phyloP scores from a whole-genome alignment of 2,329 filamentous ascomycete species.

The Sporothrix sp. region DNA sequence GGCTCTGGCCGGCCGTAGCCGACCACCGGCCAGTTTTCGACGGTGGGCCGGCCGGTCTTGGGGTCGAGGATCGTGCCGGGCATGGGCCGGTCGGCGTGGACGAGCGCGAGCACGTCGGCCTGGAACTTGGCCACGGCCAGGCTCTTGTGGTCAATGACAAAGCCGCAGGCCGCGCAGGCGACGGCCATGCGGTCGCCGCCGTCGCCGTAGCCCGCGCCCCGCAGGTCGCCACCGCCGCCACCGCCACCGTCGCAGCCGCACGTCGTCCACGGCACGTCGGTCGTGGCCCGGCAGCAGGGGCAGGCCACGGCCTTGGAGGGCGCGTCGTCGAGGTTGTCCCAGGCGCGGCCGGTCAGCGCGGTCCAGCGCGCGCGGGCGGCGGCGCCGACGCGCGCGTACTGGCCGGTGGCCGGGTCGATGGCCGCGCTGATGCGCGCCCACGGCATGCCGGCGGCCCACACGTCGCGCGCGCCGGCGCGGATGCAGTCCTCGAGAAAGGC shows the following conservation, averaged over 20 bases:
- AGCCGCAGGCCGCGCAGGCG: conserved; percentile 42
- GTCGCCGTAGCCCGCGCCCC: conserved; percentile 53
- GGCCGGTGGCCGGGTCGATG: conserved; percentile 42
- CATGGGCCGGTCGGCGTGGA: conserved; percentile 43
- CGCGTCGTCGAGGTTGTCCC: conserved; percentile 50
- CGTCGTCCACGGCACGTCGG: conserved; percentile 52
- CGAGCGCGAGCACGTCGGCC: conserved; percentile 41
- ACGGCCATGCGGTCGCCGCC: conserved; percentile 39
- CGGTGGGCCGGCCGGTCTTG: conserved; percentile 39
- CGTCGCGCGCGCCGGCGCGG: conserved; percentile 40
- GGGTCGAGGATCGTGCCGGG: conserved; percentile 56
- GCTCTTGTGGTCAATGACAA: conserved; percentile 43
- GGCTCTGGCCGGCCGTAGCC: conserved; percentile 17
- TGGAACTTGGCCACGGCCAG: conserved; percentile 55
- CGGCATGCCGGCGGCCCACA: conserved; percentile 57
- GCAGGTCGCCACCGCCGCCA: conserved; percentile 22
- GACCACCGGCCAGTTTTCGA: no score
- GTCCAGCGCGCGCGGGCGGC: conserved; percentile 39
- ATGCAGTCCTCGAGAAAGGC: conserved; percentile 66
- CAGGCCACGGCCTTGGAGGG: conserved; percentile 42
- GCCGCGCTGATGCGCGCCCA: conserved; percentile 50
- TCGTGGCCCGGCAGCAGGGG: conserved; percentile 37
- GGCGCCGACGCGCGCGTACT: no score
- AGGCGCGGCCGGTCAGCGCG: conserved; percentile 37
- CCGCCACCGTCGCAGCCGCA: conserved; percentile 17